phyloP scores from a whole-genome alignment of 768 basidiomycete species.

The Auricularia sp. region DNA sequence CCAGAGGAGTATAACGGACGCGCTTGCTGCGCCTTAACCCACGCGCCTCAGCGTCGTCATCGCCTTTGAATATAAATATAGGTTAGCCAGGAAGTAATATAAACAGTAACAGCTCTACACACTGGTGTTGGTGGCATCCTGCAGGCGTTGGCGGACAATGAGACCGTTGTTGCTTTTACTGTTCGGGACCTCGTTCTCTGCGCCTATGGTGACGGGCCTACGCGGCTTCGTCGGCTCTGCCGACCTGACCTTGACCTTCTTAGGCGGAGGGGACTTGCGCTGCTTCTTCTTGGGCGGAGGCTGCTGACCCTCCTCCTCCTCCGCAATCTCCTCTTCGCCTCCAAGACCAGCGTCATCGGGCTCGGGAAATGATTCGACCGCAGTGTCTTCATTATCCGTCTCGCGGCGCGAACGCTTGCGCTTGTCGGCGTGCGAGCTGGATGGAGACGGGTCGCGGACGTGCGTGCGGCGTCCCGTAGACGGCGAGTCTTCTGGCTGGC shows the following conservation, averaged over 20 bases:
- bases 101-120: neutral
- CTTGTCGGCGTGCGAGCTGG: neutral
- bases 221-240: too few relatives aligned
- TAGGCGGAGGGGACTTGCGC: neutral
- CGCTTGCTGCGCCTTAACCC: constrained; percentile 67
- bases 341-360: neutral
- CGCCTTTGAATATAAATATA: neutral
- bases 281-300: neutral
- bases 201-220: neutral
- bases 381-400: neutral
- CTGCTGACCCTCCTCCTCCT: neutral
- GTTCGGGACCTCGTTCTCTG: neutral
- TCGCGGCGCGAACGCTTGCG: neutral
- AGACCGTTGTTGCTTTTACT: neutral
- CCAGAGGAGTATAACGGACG: constrained; percentile 60
- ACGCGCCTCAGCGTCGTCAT: constrained; percentile 19
- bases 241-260: neutral
- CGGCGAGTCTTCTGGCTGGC: neutral
- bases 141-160: neutral
- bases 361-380: neutral
- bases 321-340: neutral
- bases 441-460: neutral
- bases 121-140: neutral
- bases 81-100: neutral
- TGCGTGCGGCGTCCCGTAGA: neutral